Evolutionary conservation across 108 stramenopile genomes (phyloP).

Genomic region (Cyclostephanos invisitatus): DNA sequence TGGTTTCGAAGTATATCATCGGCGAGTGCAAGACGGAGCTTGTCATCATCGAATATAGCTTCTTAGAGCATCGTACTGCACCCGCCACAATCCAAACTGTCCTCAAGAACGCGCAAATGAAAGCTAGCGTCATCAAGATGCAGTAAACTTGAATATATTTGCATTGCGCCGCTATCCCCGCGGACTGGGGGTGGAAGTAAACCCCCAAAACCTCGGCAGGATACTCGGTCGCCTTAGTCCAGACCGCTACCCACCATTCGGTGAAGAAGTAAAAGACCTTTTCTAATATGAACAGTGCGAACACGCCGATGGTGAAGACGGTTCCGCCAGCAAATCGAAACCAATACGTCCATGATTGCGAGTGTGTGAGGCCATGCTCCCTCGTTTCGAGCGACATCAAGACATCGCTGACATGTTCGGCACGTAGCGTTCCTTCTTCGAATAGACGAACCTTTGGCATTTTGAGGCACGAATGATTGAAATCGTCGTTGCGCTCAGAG

Average conservation of each 20-base stretch:
- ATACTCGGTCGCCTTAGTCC: conserved; percentile 62
- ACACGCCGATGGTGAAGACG: conserved; percentile 48
- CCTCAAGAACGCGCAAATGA: conserved; percentile 56
- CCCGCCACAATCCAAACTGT: conserved; percentile 61
- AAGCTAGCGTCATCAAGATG: conserved; percentile 55
- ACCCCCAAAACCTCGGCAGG: conserved; percentile 57
- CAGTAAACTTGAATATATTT: conserved; percentile 62
- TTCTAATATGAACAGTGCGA: conserved; percentile 69
- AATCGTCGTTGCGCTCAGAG: neutral
- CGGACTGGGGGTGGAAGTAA: conserved; percentile 60
- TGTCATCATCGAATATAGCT: conserved; percentile 45
- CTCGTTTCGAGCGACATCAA: conserved; percentile 76
- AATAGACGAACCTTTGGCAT: conserved; percentile 10
- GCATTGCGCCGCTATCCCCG: conserved; percentile 68
- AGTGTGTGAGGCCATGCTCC: conserved; percentile 74
- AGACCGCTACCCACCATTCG: conserved; percentile 84
- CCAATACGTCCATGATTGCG: conserved; percentile 81
- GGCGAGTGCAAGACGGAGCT: conserved; percentile 64
- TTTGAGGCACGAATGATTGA: conserved; percentile 17
- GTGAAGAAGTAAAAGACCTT: conserved; percentile 73
- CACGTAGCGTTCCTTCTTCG: conserved; percentile 25
- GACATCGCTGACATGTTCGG: conserved; percentile 21
- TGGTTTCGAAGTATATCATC: conserved; percentile 93
- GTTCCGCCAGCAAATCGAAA: conserved; percentile 77
- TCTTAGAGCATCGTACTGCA: conserved; percentile 43